These are phyloP conservation scores for Angomonas desouzai DNA, from an alignment of 208 protist species.

Conservation along the genomic window DNA sequence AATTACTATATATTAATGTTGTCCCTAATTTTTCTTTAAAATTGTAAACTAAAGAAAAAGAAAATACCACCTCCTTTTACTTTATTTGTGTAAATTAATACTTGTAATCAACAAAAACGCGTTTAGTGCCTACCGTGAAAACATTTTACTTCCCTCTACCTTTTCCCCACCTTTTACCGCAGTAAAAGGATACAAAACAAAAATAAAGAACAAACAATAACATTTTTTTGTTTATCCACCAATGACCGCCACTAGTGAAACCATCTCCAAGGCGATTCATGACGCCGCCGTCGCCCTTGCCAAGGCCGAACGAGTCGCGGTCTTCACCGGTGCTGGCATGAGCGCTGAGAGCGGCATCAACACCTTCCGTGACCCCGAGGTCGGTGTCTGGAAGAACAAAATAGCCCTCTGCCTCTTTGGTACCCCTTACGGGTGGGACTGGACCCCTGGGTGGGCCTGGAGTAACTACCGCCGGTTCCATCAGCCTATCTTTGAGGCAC, in stretches of 20 bases:
- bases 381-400: constrained; percentile 30
- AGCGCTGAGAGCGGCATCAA: constrained; percentile 43
- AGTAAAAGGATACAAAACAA: too few species aligned
- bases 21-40: too few species aligned
- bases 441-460: constrained; percentile 19
- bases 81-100: too few species aligned
- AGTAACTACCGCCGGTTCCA: constrained; percentile 25
- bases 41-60: too few species aligned
- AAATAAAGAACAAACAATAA: too few species aligned
- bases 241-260: neutral
- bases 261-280: constrained; percentile 3
- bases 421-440: constrained; percentile 27
- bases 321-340: constrained; percentile 48
- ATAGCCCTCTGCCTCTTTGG: constrained; percentile 21
- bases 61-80: too few species aligned
- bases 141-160: too few species aligned
- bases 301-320: constrained; percentile 15
- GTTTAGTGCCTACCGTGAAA: too few species aligned
- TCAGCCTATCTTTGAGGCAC: constrained; percentile 19
- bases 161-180: too few species aligned
- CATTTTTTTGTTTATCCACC: neutral
- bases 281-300: constrained; percentile 15
- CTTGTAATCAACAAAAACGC: too few species aligned
- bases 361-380: constrained; percentile 36
- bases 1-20: too few species aligned